Percentiles rank a stretch among this genome's conserved stretches.
phyloP scores from a whole-genome alignment of 139 green algal species.

The Volvox reticuliferus region DNA sequence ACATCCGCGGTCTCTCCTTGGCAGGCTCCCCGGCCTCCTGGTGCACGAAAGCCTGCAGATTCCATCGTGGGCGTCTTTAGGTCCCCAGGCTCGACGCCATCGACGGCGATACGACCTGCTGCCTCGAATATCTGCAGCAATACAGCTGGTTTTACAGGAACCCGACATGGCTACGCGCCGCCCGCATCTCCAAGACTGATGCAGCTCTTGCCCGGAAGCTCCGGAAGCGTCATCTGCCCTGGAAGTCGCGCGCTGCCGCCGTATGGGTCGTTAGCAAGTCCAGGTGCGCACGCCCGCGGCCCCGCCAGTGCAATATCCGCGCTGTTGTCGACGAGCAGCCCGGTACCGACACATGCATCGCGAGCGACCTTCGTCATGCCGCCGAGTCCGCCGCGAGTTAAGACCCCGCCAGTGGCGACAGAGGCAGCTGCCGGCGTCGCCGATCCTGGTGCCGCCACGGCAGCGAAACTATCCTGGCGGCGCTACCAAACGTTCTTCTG shows the following conservation, averaged over 20 bases:
- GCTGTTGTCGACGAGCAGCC: neutral
- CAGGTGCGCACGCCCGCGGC: neutral
- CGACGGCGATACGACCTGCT: too few species aligned
- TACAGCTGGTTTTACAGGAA: too few species aligned
- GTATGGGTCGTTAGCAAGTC: neutral
- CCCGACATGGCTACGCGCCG: too few species aligned
- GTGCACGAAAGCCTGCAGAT: too few species aligned
- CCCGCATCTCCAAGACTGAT: neutral
- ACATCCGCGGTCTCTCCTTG: too few species aligned
- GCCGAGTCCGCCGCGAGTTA: neutral
- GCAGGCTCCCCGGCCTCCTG: too few species aligned
- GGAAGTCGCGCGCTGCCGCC: neutral
- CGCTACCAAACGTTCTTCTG: conserved; percentile 48
- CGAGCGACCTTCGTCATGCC: neutral
- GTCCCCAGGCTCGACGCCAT: too few species aligned
- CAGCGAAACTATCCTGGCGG: neutral
- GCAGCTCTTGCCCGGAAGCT: neutral
- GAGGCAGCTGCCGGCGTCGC: neutral
- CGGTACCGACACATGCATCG: neutral
- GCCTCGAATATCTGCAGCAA: too few species aligned
- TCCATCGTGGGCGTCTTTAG: too few species aligned
- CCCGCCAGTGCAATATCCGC: neutral
- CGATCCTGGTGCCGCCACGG: neutral
- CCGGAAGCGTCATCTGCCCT: neutral
- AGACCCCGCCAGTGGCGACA: neutral